A percentile compares a stretch with the other conserved stretches of the same genome.
Conservation (phyloP, 306 rosid species). For the Styphnolobium japonicum region DNA sequence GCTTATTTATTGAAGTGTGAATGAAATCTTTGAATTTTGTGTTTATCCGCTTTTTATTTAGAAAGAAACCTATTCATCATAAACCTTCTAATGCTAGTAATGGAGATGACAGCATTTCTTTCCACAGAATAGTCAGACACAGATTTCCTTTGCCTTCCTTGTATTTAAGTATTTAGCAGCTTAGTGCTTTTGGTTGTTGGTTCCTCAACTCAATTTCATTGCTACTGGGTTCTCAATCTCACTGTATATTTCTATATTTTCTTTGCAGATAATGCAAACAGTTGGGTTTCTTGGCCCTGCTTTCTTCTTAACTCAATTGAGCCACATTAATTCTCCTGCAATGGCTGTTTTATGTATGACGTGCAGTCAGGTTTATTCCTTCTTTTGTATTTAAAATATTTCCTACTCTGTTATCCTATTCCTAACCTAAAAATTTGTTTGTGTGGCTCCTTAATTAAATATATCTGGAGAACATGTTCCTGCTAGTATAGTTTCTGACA, state of each 20-base stretch:
- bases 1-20: neutral
- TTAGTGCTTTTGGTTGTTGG: neutral
- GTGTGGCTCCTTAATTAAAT: neutral
- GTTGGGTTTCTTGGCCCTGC: slow-evolving; percentile 99
- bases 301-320: slow-evolving; percentile 95
- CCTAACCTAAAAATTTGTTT: neutral
- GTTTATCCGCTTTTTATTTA: neutral
- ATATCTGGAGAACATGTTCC: neutral
- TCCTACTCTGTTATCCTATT: neutral
- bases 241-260: slow-evolving; percentile 7
- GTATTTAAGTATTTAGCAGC: neutral
- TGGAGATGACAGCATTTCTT: neutral
- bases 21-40: neutral
- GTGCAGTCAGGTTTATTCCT: slow-evolving; percentile 84
- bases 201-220: neutral
- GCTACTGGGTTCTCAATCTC: neutral
- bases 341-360: slow-evolving; percentile 97
- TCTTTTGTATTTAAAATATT: neutral
- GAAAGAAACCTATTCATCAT: neutral
- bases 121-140: neutral
- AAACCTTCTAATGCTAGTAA: neutral
- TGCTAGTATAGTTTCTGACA: neutral
- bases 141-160: neutral
- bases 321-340: slow-evolving; percentile 80
- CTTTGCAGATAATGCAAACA: slow-evolving; percentile 88